Percentiles rank a stretch among this genome's conserved stretches.
Evolutionary conservation across 2,329 filamentous ascomycete genomes (phyloP).

Genomic region (Monosporascus sp.): DNA sequence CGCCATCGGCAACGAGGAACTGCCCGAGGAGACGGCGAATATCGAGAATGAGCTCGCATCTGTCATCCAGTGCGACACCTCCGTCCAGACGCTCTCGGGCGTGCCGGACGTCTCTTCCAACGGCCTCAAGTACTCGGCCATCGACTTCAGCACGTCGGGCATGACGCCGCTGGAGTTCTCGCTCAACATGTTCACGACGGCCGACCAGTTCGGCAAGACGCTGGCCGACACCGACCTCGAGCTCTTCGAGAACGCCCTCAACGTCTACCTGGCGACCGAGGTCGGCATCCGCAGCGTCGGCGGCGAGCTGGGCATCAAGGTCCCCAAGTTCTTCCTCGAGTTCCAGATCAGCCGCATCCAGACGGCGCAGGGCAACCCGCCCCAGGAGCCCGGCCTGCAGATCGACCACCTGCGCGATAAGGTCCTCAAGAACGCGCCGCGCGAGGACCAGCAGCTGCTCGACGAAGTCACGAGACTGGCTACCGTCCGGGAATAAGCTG

Average conservation of each 20-base stretch:
- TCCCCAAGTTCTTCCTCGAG: slow-evolving; percentile 57
- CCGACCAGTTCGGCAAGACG: slow-evolving; percentile 39
- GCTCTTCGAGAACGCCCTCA: slow-evolving; percentile 46
- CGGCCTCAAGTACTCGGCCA: slow-evolving; percentile 42
- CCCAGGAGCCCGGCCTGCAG: slow-evolving; percentile 43
- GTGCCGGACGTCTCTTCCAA: slow-evolving; percentile 54
- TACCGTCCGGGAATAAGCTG: not conserved
- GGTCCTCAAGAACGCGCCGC: slow-evolving; percentile 49
- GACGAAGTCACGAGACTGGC: slow-evolving; percentile 40
- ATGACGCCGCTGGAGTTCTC: slow-evolving; percentile 48
- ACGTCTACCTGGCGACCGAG: slow-evolving; percentile 55
- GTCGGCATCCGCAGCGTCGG: slow-evolving; percentile 49
- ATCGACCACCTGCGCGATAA: slow-evolving; percentile 54
- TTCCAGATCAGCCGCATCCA: slow-evolving; percentile 55
- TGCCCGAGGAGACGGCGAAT: slow-evolving; percentile 45
- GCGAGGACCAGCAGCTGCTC: slow-evolving; percentile 41
- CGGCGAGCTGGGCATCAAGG: slow-evolving; percentile 51
- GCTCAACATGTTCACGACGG: slow-evolving; percentile 47
- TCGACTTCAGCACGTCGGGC: slow-evolving; percentile 49
- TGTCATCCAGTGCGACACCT: slow-evolving; percentile 43
- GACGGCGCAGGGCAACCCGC: slow-evolving; percentile 52
- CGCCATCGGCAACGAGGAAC: slow-evolving; percentile 42
- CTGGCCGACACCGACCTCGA: slow-evolving; percentile 44
- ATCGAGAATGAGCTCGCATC: slow-evolving; percentile 35
- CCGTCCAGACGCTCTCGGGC: slow-evolving; percentile 40